Percentiles rank a stretch among this genome's conserved stretches.
phyloP scores from a whole-genome alignment of 495 filamentous ascomycete species.

The Echria macrotheca region DNA sequence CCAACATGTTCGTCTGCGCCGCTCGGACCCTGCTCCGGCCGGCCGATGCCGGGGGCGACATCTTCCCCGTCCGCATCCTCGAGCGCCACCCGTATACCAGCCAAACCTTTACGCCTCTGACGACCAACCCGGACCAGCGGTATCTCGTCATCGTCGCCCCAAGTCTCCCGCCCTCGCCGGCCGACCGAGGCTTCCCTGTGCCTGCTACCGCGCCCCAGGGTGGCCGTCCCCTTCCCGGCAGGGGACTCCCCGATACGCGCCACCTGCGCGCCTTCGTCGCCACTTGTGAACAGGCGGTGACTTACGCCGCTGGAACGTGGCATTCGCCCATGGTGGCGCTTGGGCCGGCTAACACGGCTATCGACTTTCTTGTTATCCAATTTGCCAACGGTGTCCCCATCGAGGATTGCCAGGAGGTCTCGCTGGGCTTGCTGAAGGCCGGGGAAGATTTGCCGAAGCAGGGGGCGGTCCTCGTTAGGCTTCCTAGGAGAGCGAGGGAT shows the following conservation, averaged over 20 bases:
- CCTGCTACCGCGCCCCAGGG: conserved; percentile 10
- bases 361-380: conserved; percentile 80
- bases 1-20: conserved; percentile 88
- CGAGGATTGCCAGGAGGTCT: conserved; percentile 89
- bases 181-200: conserved; percentile 31
- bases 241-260: conserved; percentile 67
- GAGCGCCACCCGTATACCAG: conserved; percentile 92
- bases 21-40: conserved; percentile 45
- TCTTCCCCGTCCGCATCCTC: conserved; percentile 69
- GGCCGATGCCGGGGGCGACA: conserved; percentile 21
- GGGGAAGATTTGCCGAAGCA: conserved; percentile 5
- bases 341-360: conserved; percentile 57
- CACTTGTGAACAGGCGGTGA: conserved; percentile 75
- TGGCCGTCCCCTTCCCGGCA: conserved; percentile 35
- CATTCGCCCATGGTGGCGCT: conserved; percentile 95
- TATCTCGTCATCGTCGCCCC: conserved; percentile 94
- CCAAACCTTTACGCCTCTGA: conserved; percentile 85
- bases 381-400: conserved; percentile 74
- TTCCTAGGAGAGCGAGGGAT: neutral
- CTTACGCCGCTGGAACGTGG: conserved; percentile 89
- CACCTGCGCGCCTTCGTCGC: conserved; percentile 74
- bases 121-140: conserved; percentile 42
- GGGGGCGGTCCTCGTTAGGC: conserved; percentile 4
- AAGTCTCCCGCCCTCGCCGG: conserved; percentile 40
- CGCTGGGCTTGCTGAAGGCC: conserved; percentile 37